Evolutionary conservation across 2,329 filamentous ascomycete species (phyloP).

Genomic region (Geoglossum cookeanum): DNA sequence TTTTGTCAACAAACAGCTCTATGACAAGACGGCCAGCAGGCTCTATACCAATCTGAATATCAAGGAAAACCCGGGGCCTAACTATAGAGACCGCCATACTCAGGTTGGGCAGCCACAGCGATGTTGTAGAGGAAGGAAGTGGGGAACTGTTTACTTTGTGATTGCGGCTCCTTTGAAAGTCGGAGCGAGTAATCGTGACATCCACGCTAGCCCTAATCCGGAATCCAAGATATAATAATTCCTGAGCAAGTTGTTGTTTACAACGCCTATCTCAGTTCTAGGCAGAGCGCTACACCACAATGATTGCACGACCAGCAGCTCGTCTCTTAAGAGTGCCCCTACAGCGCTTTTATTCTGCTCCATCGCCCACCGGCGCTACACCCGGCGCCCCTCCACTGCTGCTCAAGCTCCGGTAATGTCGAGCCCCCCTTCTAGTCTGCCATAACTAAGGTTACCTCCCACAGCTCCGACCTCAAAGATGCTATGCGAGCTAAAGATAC

Average conservation of each 20-base stretch:
- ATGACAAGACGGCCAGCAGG: constrained; percentile 25
- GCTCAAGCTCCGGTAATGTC: background rate
- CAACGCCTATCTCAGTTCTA: background rate
- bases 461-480: constrained; percentile 23
- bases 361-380: background rate
- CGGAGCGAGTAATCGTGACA: background rate
- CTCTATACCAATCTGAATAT: constrained; percentile 21
- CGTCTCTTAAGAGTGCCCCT: background rate
- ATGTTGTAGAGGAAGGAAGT: background rate
- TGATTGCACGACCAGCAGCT: background rate
- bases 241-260: background rate
- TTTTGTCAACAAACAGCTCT: constrained; percentile 27
- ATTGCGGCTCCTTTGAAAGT: background rate
- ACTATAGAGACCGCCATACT: constrained; percentile 4
- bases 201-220: background rate
- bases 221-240: background rate
- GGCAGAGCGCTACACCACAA: background rate
- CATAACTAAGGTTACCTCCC: background rate
- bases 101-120: background rate
- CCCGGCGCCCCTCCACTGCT: constrained; percentile 2
- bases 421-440: background rate
- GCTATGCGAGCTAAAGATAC: constrained; percentile 31
- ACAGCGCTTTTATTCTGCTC: background rate
- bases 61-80: constrained; percentile 23
- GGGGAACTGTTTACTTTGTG: background rate